Evolutionary conservation across 257 asterid genomes (phyloP).

Genomic region (Scutellaria baicalensis): DNA sequence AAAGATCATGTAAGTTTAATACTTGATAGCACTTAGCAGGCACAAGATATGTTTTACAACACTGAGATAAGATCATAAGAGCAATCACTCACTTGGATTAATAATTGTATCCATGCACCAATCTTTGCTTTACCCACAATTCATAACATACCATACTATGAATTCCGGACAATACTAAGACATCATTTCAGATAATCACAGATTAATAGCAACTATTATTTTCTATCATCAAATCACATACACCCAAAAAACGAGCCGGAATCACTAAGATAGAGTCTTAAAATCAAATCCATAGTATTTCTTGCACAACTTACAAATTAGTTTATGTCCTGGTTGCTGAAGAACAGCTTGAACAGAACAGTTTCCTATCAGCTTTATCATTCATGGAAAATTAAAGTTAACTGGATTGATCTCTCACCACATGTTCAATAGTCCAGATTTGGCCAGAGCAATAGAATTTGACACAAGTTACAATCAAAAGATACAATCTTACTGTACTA

Average conservation of each 20-base stretch:
- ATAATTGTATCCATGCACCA: background rate
- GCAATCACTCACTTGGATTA: background rate
- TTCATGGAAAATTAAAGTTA: background rate
- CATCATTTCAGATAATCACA: background rate
- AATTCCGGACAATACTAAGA: background rate
- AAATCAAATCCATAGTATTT: background rate
- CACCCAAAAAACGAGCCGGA: background rate
- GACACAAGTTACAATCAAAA: background rate
- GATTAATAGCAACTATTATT: background rate
- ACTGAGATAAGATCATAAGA: background rate
- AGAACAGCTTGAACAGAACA: background rate
- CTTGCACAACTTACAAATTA: background rate
- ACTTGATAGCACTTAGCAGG: background rate
- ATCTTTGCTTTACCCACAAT: background rate
- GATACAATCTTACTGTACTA: background rate
- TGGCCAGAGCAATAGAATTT: background rate
- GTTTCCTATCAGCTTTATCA: background rate
- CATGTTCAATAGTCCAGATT: background rate
- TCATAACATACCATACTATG: background rate
- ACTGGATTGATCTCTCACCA: background rate
- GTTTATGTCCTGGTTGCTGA: background rate
- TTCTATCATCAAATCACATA: background rate
- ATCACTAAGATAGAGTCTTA: background rate
- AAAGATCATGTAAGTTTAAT: background rate
- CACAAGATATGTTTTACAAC: background rate